These are phyloP conservation scores for Volvox carteri DNA, from an alignment of 163 green algal species.

Conservation along the genomic window DNA sequence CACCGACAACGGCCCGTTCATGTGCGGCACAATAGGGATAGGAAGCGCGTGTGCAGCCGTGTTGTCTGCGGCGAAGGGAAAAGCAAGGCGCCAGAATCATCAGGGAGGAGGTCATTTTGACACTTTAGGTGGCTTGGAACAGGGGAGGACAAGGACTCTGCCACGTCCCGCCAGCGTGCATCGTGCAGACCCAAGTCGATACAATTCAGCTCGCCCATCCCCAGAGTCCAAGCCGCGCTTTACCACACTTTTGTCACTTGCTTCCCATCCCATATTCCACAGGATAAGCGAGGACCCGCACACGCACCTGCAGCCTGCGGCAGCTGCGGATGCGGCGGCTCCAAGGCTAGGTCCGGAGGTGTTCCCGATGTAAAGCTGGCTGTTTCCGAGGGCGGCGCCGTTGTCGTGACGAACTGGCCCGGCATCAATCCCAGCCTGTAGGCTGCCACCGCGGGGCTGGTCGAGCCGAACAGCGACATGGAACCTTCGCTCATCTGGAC, in stretches of 20 bases:
- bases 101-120: too few species aligned
- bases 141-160: too few species aligned
- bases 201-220: too few species aligned
- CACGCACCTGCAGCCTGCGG: background rate
- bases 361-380: background rate
- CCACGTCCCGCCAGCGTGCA: too few species aligned
- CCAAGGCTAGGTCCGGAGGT: background rate
- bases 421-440: conserved; percentile 8
- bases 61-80: background rate
- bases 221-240: too few species aligned
- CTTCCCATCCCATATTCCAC: too few species aligned
- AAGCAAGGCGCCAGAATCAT: background rate
- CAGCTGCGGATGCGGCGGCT: background rate
- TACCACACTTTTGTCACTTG: too few species aligned
- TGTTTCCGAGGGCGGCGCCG: background rate
- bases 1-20: conserved; percentile 64
- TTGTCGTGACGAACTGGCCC: background rate
- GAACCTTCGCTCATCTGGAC: background rate
- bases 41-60: conserved; percentile 32
- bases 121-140: too few species aligned
- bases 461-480: conserved; percentile 34
- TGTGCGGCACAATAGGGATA: conserved; percentile 63
- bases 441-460: background rate
- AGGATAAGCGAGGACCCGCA: too few species aligned
- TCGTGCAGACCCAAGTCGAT: too few species aligned